These are phyloP conservation scores for Punica granatum DNA, from an alignment of 345 rosid genomes.

Conservation along the genomic window DNA sequence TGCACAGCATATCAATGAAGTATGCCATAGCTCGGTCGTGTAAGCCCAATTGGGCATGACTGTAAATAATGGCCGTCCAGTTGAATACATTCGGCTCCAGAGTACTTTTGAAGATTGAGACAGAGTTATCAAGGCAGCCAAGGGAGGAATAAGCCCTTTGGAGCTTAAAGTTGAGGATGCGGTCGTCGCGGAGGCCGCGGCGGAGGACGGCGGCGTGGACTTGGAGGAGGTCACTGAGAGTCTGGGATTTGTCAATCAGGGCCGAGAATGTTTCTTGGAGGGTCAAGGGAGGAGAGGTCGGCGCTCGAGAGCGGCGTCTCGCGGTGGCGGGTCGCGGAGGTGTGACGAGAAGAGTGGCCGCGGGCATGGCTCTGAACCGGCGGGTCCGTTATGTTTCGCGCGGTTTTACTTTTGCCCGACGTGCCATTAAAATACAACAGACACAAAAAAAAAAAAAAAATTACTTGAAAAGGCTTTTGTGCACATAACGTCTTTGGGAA, in stretches of 20 bases:
- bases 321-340: constrained; percentile 8
- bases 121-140: constrained; percentile 37
- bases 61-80: constrained; percentile 54
- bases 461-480: no score
- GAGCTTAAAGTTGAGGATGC: constrained; percentile 63
- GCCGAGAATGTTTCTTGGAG: constrained; percentile 35
- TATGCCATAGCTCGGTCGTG: constrained; percentile 35
- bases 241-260: constrained; percentile 40
- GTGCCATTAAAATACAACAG: no score
- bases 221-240: constrained; percentile 33
- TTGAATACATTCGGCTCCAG: constrained; percentile 44
- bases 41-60: constrained; percentile 31
- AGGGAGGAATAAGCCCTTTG: constrained; percentile 71
- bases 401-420: not conserved
- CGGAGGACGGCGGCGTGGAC: constrained; percentile 73
- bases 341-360: constrained; percentile 23
- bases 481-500: no score
- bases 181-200: constrained; percentile 44
- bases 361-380: constrained; percentile 35
- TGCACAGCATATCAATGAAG: constrained; percentile 41
- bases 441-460: no score
- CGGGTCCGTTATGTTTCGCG: not conserved
- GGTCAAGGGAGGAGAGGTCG: constrained; percentile 6
- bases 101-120: constrained; percentile 45
- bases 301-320: constrained; percentile 8